Percentiles rank a stretch among this genome's conserved stretches.
Conservation (phyloP, 202 grass and related monocot genomes). For the Brachypodium distachyon region DNA sequence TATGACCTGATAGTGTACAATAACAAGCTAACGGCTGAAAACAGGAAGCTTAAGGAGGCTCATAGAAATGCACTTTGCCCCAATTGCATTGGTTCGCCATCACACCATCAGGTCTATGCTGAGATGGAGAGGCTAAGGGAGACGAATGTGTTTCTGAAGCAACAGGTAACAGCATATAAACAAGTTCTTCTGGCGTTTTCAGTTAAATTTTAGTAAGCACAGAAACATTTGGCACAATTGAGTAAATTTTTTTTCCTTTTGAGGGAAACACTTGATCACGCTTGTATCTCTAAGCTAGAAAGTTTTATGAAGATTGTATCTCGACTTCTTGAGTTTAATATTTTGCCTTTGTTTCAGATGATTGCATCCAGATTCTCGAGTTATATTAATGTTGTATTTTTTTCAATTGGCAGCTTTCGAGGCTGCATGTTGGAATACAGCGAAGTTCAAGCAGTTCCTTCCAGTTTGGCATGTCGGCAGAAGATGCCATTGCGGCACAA, state of each 20-base stretch:
- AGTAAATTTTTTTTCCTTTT: too few species aligned
- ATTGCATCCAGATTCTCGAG: background rate
- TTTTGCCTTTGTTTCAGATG: background rate
- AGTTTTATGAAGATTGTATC: background rate
- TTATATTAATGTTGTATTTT: background rate
- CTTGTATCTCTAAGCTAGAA: too few species aligned
- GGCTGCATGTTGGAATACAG: background rate
- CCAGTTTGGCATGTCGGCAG: background rate
- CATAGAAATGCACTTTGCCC: slow-evolving; percentile 1
- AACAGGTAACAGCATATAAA: slow-evolving; percentile 30
- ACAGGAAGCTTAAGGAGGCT: slow-evolving; percentile 19
- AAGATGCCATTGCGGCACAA: background rate
- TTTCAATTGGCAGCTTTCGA: slow-evolving; percentile 19
- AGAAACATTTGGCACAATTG: background rate
- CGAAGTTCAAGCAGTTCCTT: background rate
- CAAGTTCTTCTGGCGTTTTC: background rate
- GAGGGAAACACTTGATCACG: too few species aligned
- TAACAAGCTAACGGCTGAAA: slow-evolving; percentile 37
- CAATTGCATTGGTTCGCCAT: slow-evolving; percentile 8
- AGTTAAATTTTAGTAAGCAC: background rate
- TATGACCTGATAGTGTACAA: slow-evolving; percentile 48
- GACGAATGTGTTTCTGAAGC: slow-evolving; percentile 20
- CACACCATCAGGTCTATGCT: background rate
- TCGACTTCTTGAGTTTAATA: background rate
- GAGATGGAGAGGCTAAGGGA: slow-evolving; percentile 19